Evolutionary conservation across 495 filamentous ascomycete genomes (phyloP).

Genomic region (Neurospora terricola): DNA sequence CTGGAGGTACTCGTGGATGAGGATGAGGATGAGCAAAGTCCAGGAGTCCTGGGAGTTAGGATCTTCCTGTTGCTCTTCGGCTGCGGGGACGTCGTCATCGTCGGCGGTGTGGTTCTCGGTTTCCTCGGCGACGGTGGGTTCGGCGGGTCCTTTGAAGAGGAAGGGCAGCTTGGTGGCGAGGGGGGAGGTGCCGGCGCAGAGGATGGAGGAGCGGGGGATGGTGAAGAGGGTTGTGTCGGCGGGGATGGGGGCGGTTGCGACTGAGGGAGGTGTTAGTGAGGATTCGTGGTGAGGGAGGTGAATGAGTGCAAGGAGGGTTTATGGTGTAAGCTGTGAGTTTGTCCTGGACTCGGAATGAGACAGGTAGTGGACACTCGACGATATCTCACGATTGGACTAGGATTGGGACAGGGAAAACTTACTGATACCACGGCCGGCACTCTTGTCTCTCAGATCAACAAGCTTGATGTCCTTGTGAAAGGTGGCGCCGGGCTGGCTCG

Average conservation of each 20-base stretch:
- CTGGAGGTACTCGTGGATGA: conserved; percentile 66
- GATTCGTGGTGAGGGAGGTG: neutral
- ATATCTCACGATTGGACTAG: neutral
- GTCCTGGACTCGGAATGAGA: neutral
- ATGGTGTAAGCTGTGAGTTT: neutral
- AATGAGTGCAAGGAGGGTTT: neutral
- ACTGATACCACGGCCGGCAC: conserved; percentile 39
- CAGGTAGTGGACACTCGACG: neutral
- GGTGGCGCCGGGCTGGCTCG: conserved; percentile 31
- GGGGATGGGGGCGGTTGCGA: conserved; percentile 34
- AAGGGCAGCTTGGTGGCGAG: conserved; percentile 26
- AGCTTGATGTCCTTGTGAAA: conserved; percentile 35
- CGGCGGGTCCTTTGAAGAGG: conserved; percentile 17
- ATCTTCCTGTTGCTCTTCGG: conserved; percentile 14
- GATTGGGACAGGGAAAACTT: neutral
- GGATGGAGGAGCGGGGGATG: conserved; percentile 34
- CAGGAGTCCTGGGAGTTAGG: conserved; percentile 29
- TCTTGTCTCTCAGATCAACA: conserved; percentile 27
- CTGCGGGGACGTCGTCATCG: conserved; percentile 3
- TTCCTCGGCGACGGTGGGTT: neutral
- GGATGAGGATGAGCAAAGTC: conserved; percentile 57
- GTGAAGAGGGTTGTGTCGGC: conserved; percentile 38
- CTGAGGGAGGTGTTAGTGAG: conserved; percentile 11
- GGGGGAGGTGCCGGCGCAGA: conserved; percentile 32
- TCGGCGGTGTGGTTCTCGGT: neutral